phyloP scores from a whole-genome alignment of 192 early-diverging fungal species.

The Rhizophagus sp. region DNA sequence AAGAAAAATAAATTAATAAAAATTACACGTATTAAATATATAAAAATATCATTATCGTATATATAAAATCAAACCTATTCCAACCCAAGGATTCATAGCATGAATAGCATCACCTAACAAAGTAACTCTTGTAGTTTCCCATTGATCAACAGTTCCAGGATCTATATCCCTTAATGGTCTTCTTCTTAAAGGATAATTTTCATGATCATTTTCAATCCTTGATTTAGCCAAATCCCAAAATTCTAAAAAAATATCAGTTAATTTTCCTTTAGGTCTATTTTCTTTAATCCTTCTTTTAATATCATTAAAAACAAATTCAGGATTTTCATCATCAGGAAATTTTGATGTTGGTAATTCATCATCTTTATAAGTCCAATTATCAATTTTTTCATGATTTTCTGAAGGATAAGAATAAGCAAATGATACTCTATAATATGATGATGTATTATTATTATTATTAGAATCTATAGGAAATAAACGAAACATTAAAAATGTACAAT shows the following conservation, averaged over 20 bases:
- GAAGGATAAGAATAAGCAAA: neutral
- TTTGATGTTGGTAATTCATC: neutral
- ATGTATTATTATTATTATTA: too few relatives aligned
- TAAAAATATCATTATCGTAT: neutral
- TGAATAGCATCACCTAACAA: constrained; percentile 13
- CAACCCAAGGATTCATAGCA: neutral
- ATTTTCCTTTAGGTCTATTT: neutral
- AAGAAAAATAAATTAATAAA: too few relatives aligned
- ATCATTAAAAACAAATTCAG: neutral
- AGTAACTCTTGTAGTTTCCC: neutral
- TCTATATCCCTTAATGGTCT: neutral
- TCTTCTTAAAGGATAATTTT: neutral
- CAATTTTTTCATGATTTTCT: neutral
- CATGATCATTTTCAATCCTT: neutral
- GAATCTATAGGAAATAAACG: neutral
- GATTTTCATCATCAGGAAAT: neutral
- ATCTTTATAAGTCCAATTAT: neutral
- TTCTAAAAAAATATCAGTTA: neutral
- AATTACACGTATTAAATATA: neutral
- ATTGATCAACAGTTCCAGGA: neutral
- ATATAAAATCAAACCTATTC: neutral
- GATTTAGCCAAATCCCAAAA: neutral
- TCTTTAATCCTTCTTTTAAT: neutral
- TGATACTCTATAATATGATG: neutral
- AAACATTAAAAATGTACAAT: neutral